phyloP scores from a whole-genome alignment of 495 filamentous ascomycete species.

The Choiromyces venosus region DNA sequence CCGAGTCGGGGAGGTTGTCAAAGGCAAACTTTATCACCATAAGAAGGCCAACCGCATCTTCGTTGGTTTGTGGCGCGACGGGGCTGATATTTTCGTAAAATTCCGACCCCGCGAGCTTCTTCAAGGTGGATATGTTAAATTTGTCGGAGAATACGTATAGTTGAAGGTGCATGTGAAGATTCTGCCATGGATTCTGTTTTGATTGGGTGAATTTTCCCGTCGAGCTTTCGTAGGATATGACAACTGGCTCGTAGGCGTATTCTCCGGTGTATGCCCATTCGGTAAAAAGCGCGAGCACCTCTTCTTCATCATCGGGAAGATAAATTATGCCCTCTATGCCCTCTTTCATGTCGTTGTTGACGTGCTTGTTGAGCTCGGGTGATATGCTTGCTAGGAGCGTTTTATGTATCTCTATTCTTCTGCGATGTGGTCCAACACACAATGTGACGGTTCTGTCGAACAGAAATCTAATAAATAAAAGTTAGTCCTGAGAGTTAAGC shows the following conservation, averaged over 20 bases:
- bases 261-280: background rate
- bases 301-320: background rate
- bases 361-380: background rate
- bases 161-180: background rate
- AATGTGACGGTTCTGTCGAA: background rate
- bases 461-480: background rate
- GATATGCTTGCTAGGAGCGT: background rate
- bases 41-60: background rate
- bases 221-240: too few species aligned
- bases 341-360: background rate
- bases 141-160: background rate
- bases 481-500: background rate
- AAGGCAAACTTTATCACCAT: background rate
- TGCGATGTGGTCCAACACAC: background rate
- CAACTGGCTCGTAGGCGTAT: background rate
- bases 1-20: background rate
- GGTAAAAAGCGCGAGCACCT: background rate
- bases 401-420: background rate
- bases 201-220: too few species aligned
- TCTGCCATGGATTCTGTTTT: background rate
- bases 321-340: background rate
- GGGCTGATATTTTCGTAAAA: background rate
- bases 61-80: fast-evolving
- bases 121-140: background rate
- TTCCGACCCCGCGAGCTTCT: background rate